phyloP scores from a whole-genome alignment of 805 yeast genomes.

The Sporopachydermia lactativora region DNA sequence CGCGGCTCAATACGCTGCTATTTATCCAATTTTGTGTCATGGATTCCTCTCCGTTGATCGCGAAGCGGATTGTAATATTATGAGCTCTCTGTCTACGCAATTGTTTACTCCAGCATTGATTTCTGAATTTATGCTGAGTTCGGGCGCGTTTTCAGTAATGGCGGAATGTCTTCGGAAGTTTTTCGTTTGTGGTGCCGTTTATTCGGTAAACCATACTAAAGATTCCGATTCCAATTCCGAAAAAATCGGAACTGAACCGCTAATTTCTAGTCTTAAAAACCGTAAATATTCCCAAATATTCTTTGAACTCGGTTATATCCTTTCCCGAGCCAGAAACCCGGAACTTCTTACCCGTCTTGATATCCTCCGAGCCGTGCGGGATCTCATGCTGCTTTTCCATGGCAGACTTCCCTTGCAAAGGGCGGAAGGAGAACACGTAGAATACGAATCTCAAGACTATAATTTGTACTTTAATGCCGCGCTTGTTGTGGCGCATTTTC shows the following conservation, averaged over 20 bases:
- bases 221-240: too few relatives aligned
- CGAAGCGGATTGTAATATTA: slow-evolving; percentile 73
- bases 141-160: neutral
- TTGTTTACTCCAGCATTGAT: slow-evolving; percentile 82
- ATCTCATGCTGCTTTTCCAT: slow-evolving; percentile 55
- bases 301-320: slow-evolving; percentile 63
- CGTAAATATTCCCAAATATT: slow-evolving; percentile 69
- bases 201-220: too few relatives aligned
- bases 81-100: slow-evolving; percentile 68
- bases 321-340: slow-evolving; percentile 52
- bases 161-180: neutral
- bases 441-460: slow-evolving; percentile 81
- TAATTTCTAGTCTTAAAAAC: slow-evolving; percentile 36
- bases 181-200: neutral
- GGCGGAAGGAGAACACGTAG: slow-evolving; percentile 72
- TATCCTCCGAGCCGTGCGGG: slow-evolving; percentile 41
- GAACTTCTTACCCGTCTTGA: slow-evolving; percentile 29
- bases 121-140: slow-evolving; percentile 25
- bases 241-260: neutral
- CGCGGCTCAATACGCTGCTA: slow-evolving; percentile 69
- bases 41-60: slow-evolving; percentile 61
- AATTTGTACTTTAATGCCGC: slow-evolving; percentile 53
- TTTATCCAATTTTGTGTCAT: slow-evolving; percentile 64
- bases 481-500: slow-evolving; percentile 51
- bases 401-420: slow-evolving; percentile 64